phyloP scores from a whole-genome alignment of 768 basidiomycete species.

The Asterophora lycoperdoides region DNA sequence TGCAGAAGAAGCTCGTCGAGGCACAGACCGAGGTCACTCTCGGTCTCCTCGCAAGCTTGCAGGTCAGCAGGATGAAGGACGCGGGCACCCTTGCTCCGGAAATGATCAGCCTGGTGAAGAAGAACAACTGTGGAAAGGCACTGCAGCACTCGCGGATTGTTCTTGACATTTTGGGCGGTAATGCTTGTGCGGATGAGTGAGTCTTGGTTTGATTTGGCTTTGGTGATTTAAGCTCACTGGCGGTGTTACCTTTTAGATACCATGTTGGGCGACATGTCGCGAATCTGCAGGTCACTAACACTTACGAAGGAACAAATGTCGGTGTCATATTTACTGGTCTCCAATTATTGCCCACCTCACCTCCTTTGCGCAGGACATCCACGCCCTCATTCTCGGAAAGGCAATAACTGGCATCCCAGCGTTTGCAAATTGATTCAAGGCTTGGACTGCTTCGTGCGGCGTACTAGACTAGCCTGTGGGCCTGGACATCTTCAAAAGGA shows the following conservation, averaged over 20 bases:
- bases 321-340: constrained; percentile 19
- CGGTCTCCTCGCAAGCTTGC: constrained; percentile 70
- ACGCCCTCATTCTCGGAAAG: constrained; percentile 89
- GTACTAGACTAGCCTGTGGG: no score
- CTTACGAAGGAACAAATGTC: constrained; percentile 81
- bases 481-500: neutral
- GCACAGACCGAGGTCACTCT: constrained; percentile 84
- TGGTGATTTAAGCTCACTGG: neutral
- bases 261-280: constrained; percentile 93
- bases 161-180: constrained; percentile 90
- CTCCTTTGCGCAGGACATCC: constrained; percentile 60
- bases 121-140: constrained; percentile 95
- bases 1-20: constrained; percentile 96
- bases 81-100: constrained; percentile 68
- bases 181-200: constrained; percentile 90
- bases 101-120: constrained; percentile 93
- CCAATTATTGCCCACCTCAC: constrained; percentile 8
- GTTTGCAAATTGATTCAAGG: constrained; percentile 52
- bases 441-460: no score
- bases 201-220: constrained; percentile 1
- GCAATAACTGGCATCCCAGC: constrained; percentile 88
- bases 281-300: constrained; percentile 94
- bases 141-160: constrained; percentile 75
- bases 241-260: constrained; percentile 48
- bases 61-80: constrained; percentile 88